Evolutionary conservation across 2,329 filamentous ascomycete species (phyloP).

Genomic region (Didymella arachidicola): DNA sequence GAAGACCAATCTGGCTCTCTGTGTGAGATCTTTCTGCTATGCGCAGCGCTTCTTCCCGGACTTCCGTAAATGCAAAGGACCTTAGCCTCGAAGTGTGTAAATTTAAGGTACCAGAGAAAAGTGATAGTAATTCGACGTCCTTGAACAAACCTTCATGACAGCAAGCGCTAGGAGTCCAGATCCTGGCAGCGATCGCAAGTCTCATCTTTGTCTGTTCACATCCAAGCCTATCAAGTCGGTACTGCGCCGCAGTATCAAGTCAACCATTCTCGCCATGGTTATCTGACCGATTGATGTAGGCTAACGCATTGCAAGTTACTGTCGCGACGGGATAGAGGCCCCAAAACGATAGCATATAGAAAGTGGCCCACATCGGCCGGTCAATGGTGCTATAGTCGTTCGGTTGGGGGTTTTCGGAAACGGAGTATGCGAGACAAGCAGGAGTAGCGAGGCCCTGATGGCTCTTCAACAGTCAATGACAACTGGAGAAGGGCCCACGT

Average conservation of each 20-base stretch:
- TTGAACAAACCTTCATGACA: not conserved
- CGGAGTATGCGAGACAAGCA: not conserved
- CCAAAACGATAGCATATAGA: not conserved
- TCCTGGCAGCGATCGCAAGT: not conserved
- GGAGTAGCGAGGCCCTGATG: not conserved
- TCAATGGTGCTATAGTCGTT: not conserved
- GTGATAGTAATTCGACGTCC: not conserved
- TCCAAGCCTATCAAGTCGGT: not conserved
- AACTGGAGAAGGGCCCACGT: not conserved
- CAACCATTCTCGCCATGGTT: not conserved
- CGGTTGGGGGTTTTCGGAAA: not conserved
- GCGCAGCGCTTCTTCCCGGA: not conserved
- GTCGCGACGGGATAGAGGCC: no score
- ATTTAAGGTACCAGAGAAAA: not conserved
- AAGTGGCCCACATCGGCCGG: not conserved
- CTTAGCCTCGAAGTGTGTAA: not conserved
- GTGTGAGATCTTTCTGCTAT: no score
- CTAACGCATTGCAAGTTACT: not conserved
- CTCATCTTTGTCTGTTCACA: not conserved
- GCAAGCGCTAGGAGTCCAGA: not conserved
- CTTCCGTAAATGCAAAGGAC: not conserved
- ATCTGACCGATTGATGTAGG: not conserved
- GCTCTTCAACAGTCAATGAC: not conserved
- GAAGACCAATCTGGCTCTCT: not conserved
- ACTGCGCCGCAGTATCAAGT: not conserved